A percentile compares a stretch with the other conserved stretches of the same genome.
Evolutionary conservation across 2,329 filamentous ascomycete species (phyloP).

Genomic region (Pseudocercospora musae): DNA sequence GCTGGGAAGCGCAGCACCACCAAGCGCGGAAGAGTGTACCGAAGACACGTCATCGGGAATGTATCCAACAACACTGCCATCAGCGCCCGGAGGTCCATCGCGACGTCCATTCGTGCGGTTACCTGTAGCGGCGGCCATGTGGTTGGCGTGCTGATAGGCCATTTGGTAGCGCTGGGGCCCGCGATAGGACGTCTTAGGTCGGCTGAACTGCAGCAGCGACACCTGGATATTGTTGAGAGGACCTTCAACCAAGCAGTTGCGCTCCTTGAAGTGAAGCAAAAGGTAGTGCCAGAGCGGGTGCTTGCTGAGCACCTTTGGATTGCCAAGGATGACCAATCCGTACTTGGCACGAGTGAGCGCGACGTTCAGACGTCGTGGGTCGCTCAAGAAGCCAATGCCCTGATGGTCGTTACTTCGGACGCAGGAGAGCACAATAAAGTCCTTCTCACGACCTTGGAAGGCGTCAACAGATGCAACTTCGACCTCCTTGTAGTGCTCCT

Average conservation of each 20-base stretch:
- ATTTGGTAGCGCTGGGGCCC: conserved; percentile 83
- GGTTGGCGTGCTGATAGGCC: conserved; percentile 66
- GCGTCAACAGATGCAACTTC: conserved; percentile 98
- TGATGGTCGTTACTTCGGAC: conserved; percentile 98
- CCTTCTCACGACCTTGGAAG: conserved; percentile 98
- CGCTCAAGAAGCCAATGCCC: conserved; percentile 96
- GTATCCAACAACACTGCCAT: conserved; percentile 89
- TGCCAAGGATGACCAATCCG: conserved; percentile 91
- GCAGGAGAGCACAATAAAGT: conserved; percentile 96
- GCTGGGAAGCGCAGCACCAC: conserved; percentile 64
- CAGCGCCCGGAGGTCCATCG: conserved; percentile 54
- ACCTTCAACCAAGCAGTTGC: conserved; percentile 91
- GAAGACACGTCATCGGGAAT: conserved; percentile 97
- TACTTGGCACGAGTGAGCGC: conserved; percentile 96
- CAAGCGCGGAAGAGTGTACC: conserved; percentile 80
- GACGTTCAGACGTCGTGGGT: conserved; percentile 94
- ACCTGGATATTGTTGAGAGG: conserved; percentile 94
- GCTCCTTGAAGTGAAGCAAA: conserved; percentile 93
- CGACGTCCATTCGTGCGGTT: conserved; percentile 49
- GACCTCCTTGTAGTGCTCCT: conserved; percentile 97
- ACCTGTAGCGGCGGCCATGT: conserved; percentile 52
- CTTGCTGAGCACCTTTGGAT: conserved; percentile 95
- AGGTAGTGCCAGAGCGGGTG: conserved; percentile 97
- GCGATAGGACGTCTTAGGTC: conserved; percentile 88
- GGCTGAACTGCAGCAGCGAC: conserved; percentile 89